A percentile compares a stretch with the other conserved stretches of the same genome.
Evolutionary conservation across 2,329 filamentous ascomycete species (phyloP).

Genomic region (Apiospora arundinis): DNA sequence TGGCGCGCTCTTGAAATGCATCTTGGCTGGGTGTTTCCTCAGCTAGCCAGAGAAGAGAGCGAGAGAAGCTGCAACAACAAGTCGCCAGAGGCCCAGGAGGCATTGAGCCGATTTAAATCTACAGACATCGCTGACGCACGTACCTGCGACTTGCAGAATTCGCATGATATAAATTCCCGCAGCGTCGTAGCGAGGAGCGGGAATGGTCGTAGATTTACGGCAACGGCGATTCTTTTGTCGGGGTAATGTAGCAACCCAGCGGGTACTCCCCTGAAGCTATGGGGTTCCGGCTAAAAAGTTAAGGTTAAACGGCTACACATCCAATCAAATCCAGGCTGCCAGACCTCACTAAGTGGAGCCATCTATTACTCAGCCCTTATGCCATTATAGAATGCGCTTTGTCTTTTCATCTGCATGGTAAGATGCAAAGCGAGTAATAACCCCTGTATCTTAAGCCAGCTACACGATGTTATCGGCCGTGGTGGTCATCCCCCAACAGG

Average conservation of each 20-base stretch:
- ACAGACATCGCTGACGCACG: neutral
- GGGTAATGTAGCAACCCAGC: neutral
- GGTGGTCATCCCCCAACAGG: no score
- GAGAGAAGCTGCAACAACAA: neutral
- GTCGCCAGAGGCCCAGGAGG: neutral
- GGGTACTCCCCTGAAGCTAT: neutral
- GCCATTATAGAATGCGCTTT: no score
- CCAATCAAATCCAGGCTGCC: no score
- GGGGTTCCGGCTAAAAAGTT: neutral
- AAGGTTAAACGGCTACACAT: no score
- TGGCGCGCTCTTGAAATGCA: neutral
- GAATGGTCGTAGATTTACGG: neutral
- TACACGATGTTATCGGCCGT: no score
- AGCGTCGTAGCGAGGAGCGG: neutral
- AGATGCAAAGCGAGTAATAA: no score
- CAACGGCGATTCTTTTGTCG: conserved; percentile 14
- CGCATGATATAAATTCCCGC: conserved; percentile 2
- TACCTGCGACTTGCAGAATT: neutral
- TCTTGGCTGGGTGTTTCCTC: neutral
- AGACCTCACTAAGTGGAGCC: no score
- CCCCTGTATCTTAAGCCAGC: no score
- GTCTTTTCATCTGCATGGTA: no score
- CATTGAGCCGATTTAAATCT: neutral
- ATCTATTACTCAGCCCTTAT: no score
- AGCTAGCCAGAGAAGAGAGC: neutral